A percentile compares a stretch with the other conserved stretches of the same genome.
phyloP scores from a whole-genome alignment of 345 rosid species.

The Acer yangbiense region DNA sequence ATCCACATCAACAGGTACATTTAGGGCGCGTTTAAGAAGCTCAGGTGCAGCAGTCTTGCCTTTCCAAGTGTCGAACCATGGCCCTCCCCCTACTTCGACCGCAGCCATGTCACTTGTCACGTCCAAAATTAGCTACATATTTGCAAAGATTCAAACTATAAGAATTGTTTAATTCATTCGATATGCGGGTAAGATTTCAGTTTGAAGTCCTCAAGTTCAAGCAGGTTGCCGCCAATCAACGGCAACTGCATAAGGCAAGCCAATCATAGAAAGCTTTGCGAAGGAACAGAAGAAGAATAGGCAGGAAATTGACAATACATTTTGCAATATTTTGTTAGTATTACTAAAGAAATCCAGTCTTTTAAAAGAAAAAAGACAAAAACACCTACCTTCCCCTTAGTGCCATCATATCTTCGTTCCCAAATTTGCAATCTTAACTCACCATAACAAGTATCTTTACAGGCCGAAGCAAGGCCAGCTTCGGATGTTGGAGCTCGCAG shows the following conservation, averaged over 20 bases:
- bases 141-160: neutral
- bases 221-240: neutral
- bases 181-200: neutral
- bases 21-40: slow-evolving; percentile 51
- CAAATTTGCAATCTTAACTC: slow-evolving; percentile 73
- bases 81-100: slow-evolving; percentile 94
- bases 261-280: neutral
- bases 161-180: neutral
- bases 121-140: slow-evolving; percentile 64
- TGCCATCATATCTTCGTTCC: slow-evolving; percentile 73
- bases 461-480: slow-evolving; percentile 84
- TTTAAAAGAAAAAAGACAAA: neutral
- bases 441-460: slow-evolving; percentile 83
- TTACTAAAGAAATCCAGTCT: neutral
- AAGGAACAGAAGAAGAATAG: neutral
- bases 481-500: slow-evolving; percentile 89
- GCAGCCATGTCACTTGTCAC: slow-evolving; percentile 86
- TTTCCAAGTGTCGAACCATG: slow-evolving; percentile 93
- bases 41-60: slow-evolving; percentile 70
- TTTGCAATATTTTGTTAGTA: neutral
- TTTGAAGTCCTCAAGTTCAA: neutral
- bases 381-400: slow-evolving; percentile 75
- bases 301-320: neutral
- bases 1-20: slow-evolving; percentile 67
- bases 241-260: neutral